A percentile compares a stretch with the other conserved stretches of the same genome.
These are phyloP conservation scores for Datisca glomerata DNA, from an alignment of 306 rosid genomes.

Conservation along the genomic window DNA sequence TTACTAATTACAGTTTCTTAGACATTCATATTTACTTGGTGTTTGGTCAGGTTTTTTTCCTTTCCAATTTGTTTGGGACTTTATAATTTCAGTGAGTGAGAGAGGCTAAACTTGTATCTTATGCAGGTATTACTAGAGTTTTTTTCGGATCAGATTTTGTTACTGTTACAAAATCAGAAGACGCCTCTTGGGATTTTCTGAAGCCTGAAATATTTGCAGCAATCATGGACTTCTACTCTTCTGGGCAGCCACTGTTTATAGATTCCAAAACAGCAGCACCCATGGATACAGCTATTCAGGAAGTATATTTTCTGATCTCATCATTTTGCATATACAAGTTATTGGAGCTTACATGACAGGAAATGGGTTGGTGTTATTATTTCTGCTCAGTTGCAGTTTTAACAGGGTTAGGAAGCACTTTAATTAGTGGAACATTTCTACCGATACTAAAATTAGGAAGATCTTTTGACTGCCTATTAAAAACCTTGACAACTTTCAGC, in stretches of 20 bases:
- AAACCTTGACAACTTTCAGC: too few species aligned
- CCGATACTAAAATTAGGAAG: neutral
- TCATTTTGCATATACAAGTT: neutral
- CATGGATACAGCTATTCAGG: constrained; percentile 81
- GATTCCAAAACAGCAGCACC: constrained; percentile 71
- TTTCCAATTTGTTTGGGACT: too few species aligned
- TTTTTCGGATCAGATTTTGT: constrained; percentile 91
- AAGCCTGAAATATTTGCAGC: constrained; percentile 91
- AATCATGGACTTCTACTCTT: constrained; percentile 90
- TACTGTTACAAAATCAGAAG: constrained; percentile 87
- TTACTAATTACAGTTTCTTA: too few species aligned
- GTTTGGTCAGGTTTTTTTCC: too few species aligned
- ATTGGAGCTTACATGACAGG: neutral
- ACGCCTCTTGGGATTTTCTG: constrained; percentile 66
- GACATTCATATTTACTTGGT: too few species aligned
- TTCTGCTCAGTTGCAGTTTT: too few species aligned
- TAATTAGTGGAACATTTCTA: neutral
- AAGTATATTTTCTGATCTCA: constrained; percentile 23
- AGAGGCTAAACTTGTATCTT: constrained; percentile 1
- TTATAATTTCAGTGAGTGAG: neutral
- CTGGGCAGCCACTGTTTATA: constrained; percentile 75
- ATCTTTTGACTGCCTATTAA: neutral
- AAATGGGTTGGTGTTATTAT: neutral
- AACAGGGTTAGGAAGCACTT: too few species aligned
- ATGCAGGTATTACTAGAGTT: constrained; percentile 54